These are phyloP conservation scores for Fraxinus albicans DNA, from an alignment of 305 asterid genomes.

Conservation along the genomic window DNA sequence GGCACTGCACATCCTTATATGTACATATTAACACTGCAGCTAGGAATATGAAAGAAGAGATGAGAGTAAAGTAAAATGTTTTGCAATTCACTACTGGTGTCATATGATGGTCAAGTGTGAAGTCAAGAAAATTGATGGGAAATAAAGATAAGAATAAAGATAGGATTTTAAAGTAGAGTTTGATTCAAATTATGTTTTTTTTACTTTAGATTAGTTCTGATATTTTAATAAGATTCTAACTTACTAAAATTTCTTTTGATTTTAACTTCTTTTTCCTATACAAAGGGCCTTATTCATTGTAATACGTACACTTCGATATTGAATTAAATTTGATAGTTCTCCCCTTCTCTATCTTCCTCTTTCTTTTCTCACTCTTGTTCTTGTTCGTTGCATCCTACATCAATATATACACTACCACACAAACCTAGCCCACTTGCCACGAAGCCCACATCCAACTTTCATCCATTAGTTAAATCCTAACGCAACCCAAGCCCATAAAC, in stretches of 20 bases:
- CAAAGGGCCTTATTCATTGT: neutral
- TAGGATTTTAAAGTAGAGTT: neutral
- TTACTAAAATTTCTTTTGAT: neutral
- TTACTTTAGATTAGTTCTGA: neutral
- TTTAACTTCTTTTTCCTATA: neutral
- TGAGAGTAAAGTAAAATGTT: neutral
- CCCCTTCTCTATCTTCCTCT: neutral
- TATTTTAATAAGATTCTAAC: neutral
- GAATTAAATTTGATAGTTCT: neutral
- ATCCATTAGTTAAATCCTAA: neutral
- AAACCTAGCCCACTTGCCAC: neutral
- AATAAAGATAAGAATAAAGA: too few relatives aligned
- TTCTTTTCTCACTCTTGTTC: neutral
- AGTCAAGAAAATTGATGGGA: neutral
- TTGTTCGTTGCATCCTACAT: neutral
- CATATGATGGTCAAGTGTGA: neutral
- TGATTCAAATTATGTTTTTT: neutral
- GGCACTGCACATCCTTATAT: neutral
- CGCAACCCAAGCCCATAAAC: neutral
- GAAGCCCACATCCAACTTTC: neutral
- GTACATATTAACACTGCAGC: neutral
- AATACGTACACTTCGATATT: neutral
- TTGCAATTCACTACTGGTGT: neutral
- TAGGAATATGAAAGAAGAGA: neutral
- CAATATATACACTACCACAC: neutral